Percentiles rank a stretch among this genome's conserved stretches.
phyloP scores from a whole-genome alignment of 495 filamentous ascomycete species.

The Poronia punctata region DNA sequence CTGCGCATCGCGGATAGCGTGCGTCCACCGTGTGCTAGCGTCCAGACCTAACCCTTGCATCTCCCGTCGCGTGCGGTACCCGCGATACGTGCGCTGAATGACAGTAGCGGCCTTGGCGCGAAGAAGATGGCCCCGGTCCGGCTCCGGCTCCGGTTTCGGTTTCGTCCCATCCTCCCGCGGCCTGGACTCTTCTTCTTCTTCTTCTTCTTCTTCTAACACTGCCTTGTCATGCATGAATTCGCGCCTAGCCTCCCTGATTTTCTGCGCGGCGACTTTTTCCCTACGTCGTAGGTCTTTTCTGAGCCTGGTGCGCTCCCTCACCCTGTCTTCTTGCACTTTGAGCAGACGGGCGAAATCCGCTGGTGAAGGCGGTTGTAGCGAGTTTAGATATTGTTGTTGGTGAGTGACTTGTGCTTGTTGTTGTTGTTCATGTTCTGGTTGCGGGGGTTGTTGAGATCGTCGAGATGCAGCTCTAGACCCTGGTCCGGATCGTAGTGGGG shows the following conservation, averaged over 20 bases:
- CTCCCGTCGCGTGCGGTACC: conserved; percentile 60
- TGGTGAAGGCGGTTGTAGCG: conserved; percentile 35
- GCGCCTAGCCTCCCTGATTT: conserved; percentile 18
- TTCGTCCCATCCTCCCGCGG: no score
- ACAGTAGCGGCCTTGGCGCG: conserved; percentile 41
- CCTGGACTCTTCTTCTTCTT: background rate
- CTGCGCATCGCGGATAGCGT: conserved; percentile 58
- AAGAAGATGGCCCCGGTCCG: no score
- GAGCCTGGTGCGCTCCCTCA: conserved; percentile 32
- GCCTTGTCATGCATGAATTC: conserved; percentile 22
- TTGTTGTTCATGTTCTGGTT: background rate
- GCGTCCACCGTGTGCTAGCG: conserved; percentile 61
- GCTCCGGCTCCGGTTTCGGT: no score
- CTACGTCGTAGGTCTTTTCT: conserved; percentile 27
- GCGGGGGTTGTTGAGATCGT: conserved; percentile 8
- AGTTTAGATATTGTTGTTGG: conserved; percentile 43
- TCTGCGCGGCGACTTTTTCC: conserved; percentile 13
- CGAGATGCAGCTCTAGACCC: background rate
- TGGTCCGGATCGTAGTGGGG: no score
- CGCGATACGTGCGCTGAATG: conserved; percentile 64
- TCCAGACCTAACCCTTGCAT: conserved; percentile 57
- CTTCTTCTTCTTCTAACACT: conserved; percentile 6
- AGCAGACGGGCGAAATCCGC: conserved; percentile 38
- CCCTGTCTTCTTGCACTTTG: conserved; percentile 38
- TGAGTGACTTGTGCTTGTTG: conserved; percentile 6